phyloP scores from a whole-genome alignment of 2,329 filamentous ascomycete genomes.

The Rosellinia necatrix region DNA sequence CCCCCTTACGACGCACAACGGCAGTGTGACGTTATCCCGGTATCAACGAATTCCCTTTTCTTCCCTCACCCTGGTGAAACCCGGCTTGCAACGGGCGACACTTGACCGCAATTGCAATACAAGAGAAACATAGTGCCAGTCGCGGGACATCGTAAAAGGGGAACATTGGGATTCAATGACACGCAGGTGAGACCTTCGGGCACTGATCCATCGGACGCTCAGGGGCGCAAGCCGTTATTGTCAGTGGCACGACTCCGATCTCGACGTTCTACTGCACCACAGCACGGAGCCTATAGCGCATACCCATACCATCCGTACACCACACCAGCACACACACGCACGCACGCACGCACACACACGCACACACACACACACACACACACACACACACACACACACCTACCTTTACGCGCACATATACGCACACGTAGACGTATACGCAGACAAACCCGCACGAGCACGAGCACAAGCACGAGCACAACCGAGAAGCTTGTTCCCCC shows the following conservation, averaged over 20 bases:
- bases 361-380: constrained; percentile 1
- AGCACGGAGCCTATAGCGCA: neutral
- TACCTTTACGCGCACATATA: neutral
- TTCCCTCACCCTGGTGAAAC: constrained; percentile 4
- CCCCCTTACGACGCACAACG: too few species aligned
- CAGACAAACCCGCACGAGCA: too few species aligned
- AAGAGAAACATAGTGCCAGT: neutral
- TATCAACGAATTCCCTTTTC: too few species aligned
- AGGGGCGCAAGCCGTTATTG: constrained; percentile 1
- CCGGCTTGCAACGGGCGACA: constrained; percentile 2
- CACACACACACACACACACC: constrained; percentile 4
- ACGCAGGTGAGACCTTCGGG: constrained; percentile 18
- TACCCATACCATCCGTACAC: neutral
- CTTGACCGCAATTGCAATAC: constrained; percentile 16
- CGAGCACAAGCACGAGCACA: too few species aligned
- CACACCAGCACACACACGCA: neutral
- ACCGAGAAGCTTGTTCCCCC: too few species aligned
- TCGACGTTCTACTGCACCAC: constrained; percentile 10
- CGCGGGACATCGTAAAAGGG: constrained; percentile 9
- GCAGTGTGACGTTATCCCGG: constrained; percentile 22
- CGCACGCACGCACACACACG: neutral
- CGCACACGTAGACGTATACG: too few species aligned
- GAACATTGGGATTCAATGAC: constrained; percentile 17
- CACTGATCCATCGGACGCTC: constrained; percentile 10
- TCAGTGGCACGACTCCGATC: constrained; percentile 3